A percentile compares a stretch with the other conserved stretches of the same genome.
Evolutionary conservation across 441 rosid species (phyloP).

Genomic region (Arabidopsis lyrata): DNA sequence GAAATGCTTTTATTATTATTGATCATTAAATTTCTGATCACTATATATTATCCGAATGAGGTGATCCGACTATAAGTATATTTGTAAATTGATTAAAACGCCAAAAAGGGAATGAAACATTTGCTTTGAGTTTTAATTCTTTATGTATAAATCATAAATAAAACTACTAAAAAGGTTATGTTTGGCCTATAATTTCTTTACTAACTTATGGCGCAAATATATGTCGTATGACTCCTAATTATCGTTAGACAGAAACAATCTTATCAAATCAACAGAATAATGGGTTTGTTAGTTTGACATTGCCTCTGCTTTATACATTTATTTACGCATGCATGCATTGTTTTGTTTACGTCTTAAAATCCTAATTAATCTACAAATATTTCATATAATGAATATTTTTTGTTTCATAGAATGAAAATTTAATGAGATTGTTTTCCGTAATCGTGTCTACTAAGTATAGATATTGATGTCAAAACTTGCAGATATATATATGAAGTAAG

Average conservation of each 20-base stretch:
- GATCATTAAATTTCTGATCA: slow-evolving; percentile 5
- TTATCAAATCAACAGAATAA: slow-evolving; percentile 32
- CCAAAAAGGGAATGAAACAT: slow-evolving; percentile 9
- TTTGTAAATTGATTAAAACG: slow-evolving; percentile 19
- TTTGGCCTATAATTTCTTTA: slow-evolving; percentile 30
- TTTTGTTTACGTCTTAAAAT: not conserved
- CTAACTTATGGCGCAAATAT: slow-evolving; percentile 26
- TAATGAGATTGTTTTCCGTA: not conserved
- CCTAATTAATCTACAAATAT: not conserved
- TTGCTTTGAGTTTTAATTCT: not conserved
- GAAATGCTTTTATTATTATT: not conserved
- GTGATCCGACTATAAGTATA: slow-evolving; percentile 22
- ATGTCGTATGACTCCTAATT: slow-evolving; percentile 9
- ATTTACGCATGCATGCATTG: not conserved
- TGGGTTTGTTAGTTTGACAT: slow-evolving; percentile 10
- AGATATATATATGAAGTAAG: not conserved
- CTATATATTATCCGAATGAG: not conserved
- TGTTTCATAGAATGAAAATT: not conserved
- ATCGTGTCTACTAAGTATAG: not conserved
- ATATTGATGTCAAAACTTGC: slow-evolving; percentile 8
- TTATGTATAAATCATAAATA: not conserved
- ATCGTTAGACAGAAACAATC: slow-evolving; percentile 27
- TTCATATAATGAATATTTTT: not conserved
- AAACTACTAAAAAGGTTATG: slow-evolving; percentile 15
- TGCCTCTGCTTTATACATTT: slow-evolving; percentile 17